These are phyloP conservation scores for Populus euphratica DNA, from an alignment of 345 rosid genomes.

Conservation along the genomic window DNA sequence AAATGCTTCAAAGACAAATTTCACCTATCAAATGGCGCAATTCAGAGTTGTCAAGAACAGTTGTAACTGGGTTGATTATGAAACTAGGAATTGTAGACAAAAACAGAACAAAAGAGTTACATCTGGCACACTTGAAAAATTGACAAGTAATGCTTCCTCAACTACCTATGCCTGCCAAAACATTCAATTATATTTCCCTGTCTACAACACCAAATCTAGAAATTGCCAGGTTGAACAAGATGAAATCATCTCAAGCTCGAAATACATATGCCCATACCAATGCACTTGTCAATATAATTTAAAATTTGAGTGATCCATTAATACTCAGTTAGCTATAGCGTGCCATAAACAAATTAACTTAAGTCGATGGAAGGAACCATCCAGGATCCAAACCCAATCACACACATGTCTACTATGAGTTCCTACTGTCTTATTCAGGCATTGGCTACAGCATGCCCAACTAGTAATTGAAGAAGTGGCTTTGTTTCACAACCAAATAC, in stretches of 20 bases:
- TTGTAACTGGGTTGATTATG: not conserved
- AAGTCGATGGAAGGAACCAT: not conserved
- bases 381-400: conserved; percentile 1
- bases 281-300: not conserved
- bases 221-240: not conserved
- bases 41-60: not conserved
- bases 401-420: not conserved
- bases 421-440: not conserved
- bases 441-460: not conserved
- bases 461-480: not conserved
- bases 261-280: not conserved
- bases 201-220: not conserved
- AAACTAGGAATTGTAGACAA: not conserved
- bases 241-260: not conserved
- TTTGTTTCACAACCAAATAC: not conserved
- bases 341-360: not conserved
- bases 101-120: not conserved
- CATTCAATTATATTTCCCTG: not conserved
- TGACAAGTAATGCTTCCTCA: too few relatives aligned
- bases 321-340: too few relatives aligned
- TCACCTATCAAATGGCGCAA: conserved; percentile 47
- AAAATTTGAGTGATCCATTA: not conserved
- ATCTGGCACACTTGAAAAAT: not conserved
- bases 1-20: conserved; percentile 88
- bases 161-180: not conserved